Base-by-base conservation (phyloP, 176 grass and related monocot genomes). In the Tillandsia fasciculata region DNA sequence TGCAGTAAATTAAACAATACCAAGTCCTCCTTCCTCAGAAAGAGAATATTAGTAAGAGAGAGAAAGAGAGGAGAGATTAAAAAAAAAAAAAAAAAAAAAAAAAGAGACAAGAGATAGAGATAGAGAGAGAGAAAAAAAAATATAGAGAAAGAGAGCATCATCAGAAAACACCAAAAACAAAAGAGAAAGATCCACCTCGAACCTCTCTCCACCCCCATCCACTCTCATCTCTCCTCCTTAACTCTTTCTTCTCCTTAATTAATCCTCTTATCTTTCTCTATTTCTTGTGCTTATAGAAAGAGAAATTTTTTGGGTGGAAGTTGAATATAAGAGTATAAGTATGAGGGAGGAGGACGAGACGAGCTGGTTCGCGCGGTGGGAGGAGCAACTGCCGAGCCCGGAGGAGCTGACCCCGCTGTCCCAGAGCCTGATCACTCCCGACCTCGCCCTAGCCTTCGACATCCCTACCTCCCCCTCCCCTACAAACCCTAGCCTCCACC, bases 181-280 rank as follows among this genome's bases (percentile, higher is more conserved):
- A 81, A 82, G 72, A 76, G 73, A 82, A 63, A 76, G 91, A 96
- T 96, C 91, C 87, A 96, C 91, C 87, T 96, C 91, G 91, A 96
- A 87, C 50, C 76, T 78, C 83, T 76, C 88, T 79, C 65, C 26
- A 27, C 3, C 65, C 33, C 9, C 82, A 18, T 8, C 17, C 61
- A 2, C 67, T 48, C 63, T 54, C 52, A 18, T 12, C 48, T 15
- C 50, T 27, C 26, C 48, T 24, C 24, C 51, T 63, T 53, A 14
- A 11, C 63, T 56, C 2, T 49, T 49, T 26, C 52, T 28, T 29
- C n/a, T 26, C 23, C 17, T 47, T 54, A 63, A 52, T 48, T 50
- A 33, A 18, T 4, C 17, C 20, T 4, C 10, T 47, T 0, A 53
- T 51, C 22, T 72, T 49, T 48, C 74, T 72, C 42, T 64, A 58